Percentiles rank a stretch among this genome's conserved stretches.
phyloP scores from a whole-genome alignment of 2,329 filamentous ascomycete genomes.

The Magnaporthiopsis incrustans region DNA sequence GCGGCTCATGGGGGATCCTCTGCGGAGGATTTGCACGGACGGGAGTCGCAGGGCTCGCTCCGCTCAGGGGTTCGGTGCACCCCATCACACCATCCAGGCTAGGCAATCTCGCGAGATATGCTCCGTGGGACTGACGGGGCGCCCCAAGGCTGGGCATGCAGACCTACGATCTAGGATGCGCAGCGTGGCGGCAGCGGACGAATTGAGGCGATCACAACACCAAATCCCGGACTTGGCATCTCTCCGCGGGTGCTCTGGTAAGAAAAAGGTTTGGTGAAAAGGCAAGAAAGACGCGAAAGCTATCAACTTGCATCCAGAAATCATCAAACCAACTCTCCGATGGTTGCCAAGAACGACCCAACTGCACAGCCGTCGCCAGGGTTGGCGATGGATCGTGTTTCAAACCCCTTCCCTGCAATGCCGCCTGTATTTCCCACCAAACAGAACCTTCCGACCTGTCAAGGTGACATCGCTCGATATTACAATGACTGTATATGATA shows the following conservation, averaged over 20 bases:
- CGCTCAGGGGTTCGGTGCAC: background rate
- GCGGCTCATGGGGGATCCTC: background rate
- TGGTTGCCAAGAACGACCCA: background rate
- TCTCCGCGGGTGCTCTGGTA: too few relatives aligned
- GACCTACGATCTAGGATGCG: too few relatives aligned
- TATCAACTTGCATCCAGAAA: too few relatives aligned
- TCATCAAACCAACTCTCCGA: too few relatives aligned
- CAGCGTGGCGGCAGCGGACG: too few relatives aligned
- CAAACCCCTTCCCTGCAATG: background rate
- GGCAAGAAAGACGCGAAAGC: too few relatives aligned
- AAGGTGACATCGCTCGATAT: background rate
- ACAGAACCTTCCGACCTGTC: background rate
- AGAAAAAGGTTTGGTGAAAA: too few relatives aligned
- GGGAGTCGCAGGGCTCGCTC: background rate
- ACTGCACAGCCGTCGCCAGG: background rate
- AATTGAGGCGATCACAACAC: too few relatives aligned
- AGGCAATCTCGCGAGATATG: background rate
- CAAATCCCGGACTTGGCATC: too few relatives aligned
- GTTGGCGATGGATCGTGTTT: background rate
- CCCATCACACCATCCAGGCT: background rate
- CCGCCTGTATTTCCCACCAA: background rate
- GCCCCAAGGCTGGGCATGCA: too few relatives aligned
- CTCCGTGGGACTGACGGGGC: background rate
- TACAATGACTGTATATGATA: background rate
- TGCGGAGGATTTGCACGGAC: background rate